phyloP scores from a whole-genome alignment of 2,329 filamentous ascomycete genomes.

The Phialemonium atrogriseum region DNA sequence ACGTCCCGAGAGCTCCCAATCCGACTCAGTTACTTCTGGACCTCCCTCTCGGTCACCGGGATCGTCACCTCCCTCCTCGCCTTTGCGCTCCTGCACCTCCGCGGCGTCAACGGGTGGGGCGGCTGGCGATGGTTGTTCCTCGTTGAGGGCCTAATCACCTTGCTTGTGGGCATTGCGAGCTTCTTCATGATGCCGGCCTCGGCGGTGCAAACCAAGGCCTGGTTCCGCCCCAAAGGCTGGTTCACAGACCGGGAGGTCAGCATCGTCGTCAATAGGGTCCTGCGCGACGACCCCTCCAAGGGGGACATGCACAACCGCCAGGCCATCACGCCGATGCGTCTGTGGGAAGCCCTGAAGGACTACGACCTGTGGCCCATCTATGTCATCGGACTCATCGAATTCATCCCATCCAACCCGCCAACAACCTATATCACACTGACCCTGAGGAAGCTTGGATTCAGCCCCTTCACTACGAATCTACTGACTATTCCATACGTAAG shows the following conservation, averaged over 20 bases:
- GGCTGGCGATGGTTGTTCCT: conserved; percentile 44
- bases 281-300: conserved; percentile 50
- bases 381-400: conserved; percentile 36
- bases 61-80: conserved; percentile 27
- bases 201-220: conserved; percentile 37
- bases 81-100: conserved; percentile 26
- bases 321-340: conserved; percentile 35
- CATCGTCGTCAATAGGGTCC: conserved; percentile 49
- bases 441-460: conserved; percentile 40
- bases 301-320: conserved; percentile 52
- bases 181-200: conserved; percentile 46
- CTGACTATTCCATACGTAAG: conserved; percentile 43
- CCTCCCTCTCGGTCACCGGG: conserved; percentile 21
- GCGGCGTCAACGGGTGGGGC: conserved; percentile 25
- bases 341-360: conserved; percentile 43
- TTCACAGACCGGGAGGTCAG: conserved; percentile 47
- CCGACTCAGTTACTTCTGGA: conserved; percentile 30
- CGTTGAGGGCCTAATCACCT: conserved; percentile 46
- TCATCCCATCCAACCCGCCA: conserved; percentile 39
- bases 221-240: conserved; percentile 44
- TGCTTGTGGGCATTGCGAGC: conserved; percentile 38
- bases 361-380: conserved; percentile 51
- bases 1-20: conserved; percentile 26
- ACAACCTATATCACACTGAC: conserved; percentile 44
- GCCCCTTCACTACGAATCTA: conserved; percentile 47